A percentile compares a stretch with the other conserved stretches of the same genome.
Conservation (phyloP, 306 rosid genomes). For the Senna siamea region DNA sequence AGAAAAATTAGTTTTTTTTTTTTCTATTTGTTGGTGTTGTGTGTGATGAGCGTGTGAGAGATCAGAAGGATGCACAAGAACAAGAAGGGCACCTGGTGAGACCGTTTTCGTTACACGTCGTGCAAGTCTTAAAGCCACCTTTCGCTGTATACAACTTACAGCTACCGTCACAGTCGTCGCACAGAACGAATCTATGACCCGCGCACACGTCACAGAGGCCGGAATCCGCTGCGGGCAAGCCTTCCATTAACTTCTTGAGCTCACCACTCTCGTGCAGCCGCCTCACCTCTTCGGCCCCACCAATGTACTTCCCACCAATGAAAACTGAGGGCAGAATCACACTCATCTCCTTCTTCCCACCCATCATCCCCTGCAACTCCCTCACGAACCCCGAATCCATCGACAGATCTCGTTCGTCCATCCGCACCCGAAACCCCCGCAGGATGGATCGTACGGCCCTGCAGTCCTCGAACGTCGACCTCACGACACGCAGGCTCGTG, state of each 20-base stretch:
- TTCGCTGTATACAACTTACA: constrained; percentile 56
- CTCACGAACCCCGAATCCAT: constrained; percentile 66
- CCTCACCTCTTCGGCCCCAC: constrained; percentile 82
- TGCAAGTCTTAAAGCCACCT: constrained; percentile 64
- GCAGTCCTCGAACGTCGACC: constrained; percentile 83
- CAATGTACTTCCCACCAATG: constrained; percentile 74
- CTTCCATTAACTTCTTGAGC: constrained; percentile 72
- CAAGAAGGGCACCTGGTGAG: constrained; percentile 86
- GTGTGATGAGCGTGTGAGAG: not conserved
- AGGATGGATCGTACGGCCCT: constrained; percentile 71
- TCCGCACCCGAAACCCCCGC: constrained; percentile 67
- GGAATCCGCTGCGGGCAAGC: constrained; percentile 61
- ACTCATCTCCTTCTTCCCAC: constrained; percentile 33
- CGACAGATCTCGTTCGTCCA: constrained; percentile 93
- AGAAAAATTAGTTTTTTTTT: not conserved
- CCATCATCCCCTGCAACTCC: constrained; percentile 67
- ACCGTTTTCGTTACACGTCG: constrained; percentile 78
- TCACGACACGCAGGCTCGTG: constrained; percentile 85
- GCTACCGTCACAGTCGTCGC: constrained; percentile 82
- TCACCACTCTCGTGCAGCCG: constrained; percentile 76
- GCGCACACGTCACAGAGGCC: constrained; percentile 67
- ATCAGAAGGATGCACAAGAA: constrained; percentile 41
- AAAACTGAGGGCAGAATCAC: constrained; percentile 68
- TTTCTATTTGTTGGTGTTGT: too few relatives aligned
- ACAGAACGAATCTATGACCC: constrained; percentile 65